These are phyloP conservation scores for Nothophoma quercina DNA, from an alignment of 2,329 filamentous ascomycete species.

Conservation along the genomic window DNA sequence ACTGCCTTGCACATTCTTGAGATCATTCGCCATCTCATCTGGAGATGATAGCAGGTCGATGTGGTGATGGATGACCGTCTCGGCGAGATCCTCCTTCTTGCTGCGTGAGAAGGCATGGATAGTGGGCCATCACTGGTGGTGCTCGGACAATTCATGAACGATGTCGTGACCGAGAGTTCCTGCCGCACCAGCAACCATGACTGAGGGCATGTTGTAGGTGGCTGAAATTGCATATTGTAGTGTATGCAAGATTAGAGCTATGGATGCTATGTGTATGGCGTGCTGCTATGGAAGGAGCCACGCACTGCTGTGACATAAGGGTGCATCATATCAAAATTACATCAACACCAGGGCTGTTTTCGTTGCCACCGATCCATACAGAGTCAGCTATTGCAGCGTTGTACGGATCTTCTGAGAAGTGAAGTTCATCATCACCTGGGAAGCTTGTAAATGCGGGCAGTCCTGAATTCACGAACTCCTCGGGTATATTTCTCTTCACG, in stretches of 20 bases:
- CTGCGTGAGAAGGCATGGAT: conserved; percentile 53
- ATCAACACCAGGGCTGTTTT: neutral
- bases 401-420: no score
- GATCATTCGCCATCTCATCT: conserved; percentile 49
- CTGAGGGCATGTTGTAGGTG: conserved; percentile 34
- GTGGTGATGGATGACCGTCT: conserved; percentile 49
- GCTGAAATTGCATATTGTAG: neutral
- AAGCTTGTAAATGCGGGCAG: no score
- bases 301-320: conserved; percentile 17
- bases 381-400: neutral
- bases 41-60: conserved; percentile 49
- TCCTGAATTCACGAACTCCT: no score
- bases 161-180: conserved; percentile 53
- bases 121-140: conserved; percentile 47
- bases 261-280: neutral
- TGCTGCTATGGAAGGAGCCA: neutral
- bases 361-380: neutral
- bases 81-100: conserved; percentile 47
- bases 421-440: no score
- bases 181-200: conserved; percentile 44
- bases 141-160: conserved; percentile 47
- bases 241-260: neutral
- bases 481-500: no score
- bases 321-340: conserved; percentile 4
- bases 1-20: conserved; percentile 48